Evolutionary conservation across 1,284 basidiomycete genomes (phyloP), one percentile per base, ranked within the genome.

Genomic region (Kalmanozyma brasiliensis): DNA sequence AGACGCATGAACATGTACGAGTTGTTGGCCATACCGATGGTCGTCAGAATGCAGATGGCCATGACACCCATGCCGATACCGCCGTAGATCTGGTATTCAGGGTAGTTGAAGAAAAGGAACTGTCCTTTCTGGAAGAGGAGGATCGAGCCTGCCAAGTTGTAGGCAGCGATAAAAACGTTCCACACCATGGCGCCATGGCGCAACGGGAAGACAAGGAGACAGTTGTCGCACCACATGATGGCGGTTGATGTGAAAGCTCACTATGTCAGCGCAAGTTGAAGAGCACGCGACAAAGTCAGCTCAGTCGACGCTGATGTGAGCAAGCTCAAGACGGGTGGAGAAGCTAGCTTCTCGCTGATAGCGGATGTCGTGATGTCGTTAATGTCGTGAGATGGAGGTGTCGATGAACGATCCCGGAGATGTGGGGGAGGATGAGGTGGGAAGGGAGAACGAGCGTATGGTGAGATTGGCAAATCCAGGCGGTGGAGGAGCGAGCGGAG

Each of bases 1-100:
- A 87, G 87, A 64, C 89, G 86, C 64, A 86, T 87, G 86, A 88
- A 90, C 76, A 88, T 87, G 84, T 89, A 90, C 83, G 87, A 82
- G 71, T 89, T 89, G 82, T 89, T 91, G 42, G 87, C 88, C 51
- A 91, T 85, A 32, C 89, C 88, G 58, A 89, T 81, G 69, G 88
- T 85, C 58, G 85, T 87, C 71, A 90, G 84, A 51, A 87, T 74
- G 53, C 89, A 88, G 65, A 86, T 80, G 26, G 84, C 83, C 65
- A 84, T 88, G 44, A 90, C 85, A 41, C 82, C 86, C 71, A 91
- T 80, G 35, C 87, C 87, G 71, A 91, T 87, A 67, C 89, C 89
- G 60, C 90, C 89, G 73, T 90, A 91, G 73, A 91, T 89, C 82
- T 88, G 85, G 47, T 52, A 68, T 61, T 91, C 89, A 34, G 89